These are phyloP conservation scores for Edaphochlamys debaryana DNA, from an alignment of 139 green algal species.

Conservation along the genomic window DNA sequence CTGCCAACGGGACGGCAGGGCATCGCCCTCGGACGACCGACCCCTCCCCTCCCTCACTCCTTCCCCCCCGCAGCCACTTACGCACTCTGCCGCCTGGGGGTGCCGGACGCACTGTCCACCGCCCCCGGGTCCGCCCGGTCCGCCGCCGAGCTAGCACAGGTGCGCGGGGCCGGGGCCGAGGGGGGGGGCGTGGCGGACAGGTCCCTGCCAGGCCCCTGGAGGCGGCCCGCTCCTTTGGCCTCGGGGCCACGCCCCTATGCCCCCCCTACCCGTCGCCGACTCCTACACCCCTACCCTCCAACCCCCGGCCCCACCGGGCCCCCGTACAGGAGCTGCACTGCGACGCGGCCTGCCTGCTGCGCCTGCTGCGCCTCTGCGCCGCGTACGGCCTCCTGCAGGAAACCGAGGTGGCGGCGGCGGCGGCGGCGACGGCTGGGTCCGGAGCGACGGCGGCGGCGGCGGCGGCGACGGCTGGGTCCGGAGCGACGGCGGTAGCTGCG, in stretches of 20 bases:
- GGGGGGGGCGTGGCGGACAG: too few species aligned
- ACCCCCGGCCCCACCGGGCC: too few species aligned
- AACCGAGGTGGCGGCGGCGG: background rate
- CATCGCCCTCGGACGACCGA: background rate
- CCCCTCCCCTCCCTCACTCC: background rate
- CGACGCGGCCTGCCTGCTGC: slow-evolving; percentile 23
- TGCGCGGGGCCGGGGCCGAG: too few species aligned
- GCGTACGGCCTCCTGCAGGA: slow-evolving; percentile 19
- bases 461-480: background rate
- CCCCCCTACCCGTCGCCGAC: too few species aligned
- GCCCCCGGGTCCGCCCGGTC: background rate
- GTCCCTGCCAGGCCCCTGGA: too few species aligned
- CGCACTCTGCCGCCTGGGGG: slow-evolving; percentile 11
- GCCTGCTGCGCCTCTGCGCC: slow-evolving; percentile 20
- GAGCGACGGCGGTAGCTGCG: too few species aligned
- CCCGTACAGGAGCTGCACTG: background rate
- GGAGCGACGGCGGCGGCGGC: background rate
- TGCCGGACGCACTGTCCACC: slow-evolving; percentile 3
- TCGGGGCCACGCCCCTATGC: too few species aligned
- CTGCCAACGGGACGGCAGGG: background rate
- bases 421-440: background rate
- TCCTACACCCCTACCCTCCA: too few species aligned
- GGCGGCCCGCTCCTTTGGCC: too few species aligned
- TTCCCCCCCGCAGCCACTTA: background rate
- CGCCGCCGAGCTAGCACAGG: background rate